phyloP scores from a whole-genome alignment of 2,329 filamentous ascomycete species.

The Neonectria ditissima region DNA sequence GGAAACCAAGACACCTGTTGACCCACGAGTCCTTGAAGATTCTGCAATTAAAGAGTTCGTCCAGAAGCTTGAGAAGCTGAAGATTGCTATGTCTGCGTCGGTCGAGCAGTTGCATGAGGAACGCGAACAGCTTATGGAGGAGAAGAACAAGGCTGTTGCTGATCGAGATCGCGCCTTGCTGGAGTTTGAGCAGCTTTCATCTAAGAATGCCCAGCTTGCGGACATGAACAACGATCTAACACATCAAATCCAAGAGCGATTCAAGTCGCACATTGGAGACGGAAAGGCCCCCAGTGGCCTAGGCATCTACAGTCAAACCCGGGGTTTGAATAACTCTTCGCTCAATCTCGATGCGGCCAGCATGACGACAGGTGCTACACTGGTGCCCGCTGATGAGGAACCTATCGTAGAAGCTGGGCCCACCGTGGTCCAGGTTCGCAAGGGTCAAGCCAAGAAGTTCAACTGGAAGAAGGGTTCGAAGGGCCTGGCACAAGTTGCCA shows the following conservation, averaged over 20 bases:
- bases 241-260: conserved; percentile 91
- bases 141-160: conserved; percentile 83
- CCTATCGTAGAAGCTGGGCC: conserved; percentile 77
- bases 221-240: conserved; percentile 97
- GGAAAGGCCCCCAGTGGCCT: conserved; percentile 64
- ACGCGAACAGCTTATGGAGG: conserved; percentile 84
- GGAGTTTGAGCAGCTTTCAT: conserved; percentile 94
- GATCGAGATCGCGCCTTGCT: conserved; percentile 93
- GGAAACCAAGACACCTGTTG: conserved; percentile 81
- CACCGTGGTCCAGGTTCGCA: conserved; percentile 95
- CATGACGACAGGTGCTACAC: conserved; percentile 67
- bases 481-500: conserved; percentile 92
- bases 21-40: conserved; percentile 85
- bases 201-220: conserved; percentile 92
- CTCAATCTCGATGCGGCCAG: conserved; percentile 65
- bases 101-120: conserved; percentile 75
- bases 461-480: conserved; percentile 99
- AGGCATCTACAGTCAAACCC: conserved; percentile 67
- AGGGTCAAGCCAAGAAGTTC: conserved; percentile 94
- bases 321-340: conserved; percentile 63
- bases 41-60: conserved; percentile 93
- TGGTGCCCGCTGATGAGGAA: conserved; percentile 75
- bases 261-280: conserved; percentile 80
- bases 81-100: conserved; percentile 66
- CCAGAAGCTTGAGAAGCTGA: conserved; percentile 74